These are phyloP conservation scores for Ceratorhiza oryzae-sativae DNA, from an alignment of 1,284 basidiomycete species.

Conservation along the genomic window DNA sequence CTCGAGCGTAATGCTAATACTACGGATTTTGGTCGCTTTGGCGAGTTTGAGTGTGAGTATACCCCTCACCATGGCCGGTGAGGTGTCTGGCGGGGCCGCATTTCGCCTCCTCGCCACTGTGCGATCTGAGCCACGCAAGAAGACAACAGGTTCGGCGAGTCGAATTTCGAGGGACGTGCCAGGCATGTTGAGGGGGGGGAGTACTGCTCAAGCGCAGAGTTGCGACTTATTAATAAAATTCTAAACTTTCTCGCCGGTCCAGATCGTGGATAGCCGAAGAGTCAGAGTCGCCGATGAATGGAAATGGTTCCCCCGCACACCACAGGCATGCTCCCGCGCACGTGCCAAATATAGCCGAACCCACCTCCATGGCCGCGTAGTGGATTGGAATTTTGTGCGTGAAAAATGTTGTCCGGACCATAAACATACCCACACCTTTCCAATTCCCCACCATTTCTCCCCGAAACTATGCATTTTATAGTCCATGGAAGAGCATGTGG, in stretches of 20 bases:
- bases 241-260: neutral
- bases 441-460: conserved; percentile 4
- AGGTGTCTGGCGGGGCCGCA: conserved; percentile 56
- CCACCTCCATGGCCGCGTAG: neutral
- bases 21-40: conserved; percentile 87
- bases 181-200: conserved; percentile 8
- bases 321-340: neutral
- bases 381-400: neutral
- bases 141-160: conserved; percentile 83
- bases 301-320: conserved; percentile 6
- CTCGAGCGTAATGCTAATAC: conserved; percentile 80
- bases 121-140: conserved; percentile 66
- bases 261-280: conserved; percentile 1
- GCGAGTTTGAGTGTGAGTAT: conserved; percentile 79
- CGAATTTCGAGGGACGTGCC: conserved; percentile 58
- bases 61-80: conserved; percentile 86
- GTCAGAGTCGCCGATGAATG: neutral
- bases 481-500: conserved; percentile 2
- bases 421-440: neutral
- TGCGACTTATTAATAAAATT: conserved; percentile 2
- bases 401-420: neutral
- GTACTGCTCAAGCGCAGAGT: conserved; percentile 5
- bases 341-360: conserved; percentile 23
- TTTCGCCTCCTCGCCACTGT: conserved; percentile 57
- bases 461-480: neutral